Evolutionary conservation across 225 moss, liverwort and hornwort genomes (phyloP).

Genomic region (Polytrichum formosum): DNA sequence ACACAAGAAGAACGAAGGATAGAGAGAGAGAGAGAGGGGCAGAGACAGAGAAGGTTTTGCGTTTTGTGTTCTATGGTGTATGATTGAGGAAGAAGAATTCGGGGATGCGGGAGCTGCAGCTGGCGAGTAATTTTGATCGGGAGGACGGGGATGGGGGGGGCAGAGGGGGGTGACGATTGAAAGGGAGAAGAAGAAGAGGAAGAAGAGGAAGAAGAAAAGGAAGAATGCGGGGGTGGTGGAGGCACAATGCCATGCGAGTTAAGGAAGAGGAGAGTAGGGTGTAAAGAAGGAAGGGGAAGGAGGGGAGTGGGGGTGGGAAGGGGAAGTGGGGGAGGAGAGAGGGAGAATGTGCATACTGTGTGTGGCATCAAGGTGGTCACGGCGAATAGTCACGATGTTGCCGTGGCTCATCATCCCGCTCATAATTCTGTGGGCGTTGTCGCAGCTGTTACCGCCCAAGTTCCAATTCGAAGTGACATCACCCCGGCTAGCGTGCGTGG

Average conservation of each 20-base stretch:
- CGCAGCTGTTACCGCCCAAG: conserved; percentile 70
- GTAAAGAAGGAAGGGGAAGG: conserved; percentile 7
- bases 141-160: not conserved
- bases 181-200: not conserved
- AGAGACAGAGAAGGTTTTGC: not conserved
- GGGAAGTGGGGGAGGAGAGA: conserved; percentile 21
- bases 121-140: not conserved
- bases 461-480: conserved; percentile 86
- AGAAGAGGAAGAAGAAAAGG: not conserved
- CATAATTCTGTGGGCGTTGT: conserved; percentile 78
- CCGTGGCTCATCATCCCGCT: conserved; percentile 88
- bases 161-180: not conserved
- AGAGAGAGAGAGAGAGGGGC: not conserved
- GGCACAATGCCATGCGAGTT: no score
- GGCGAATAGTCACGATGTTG: conserved; percentile 87
- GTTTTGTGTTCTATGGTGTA: not conserved
- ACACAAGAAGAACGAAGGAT: not conserved
- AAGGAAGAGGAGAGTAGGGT: not conserved
- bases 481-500: conserved; percentile 80
- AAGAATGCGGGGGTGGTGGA: conserved; percentile 2
- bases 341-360: conserved; percentile 89
- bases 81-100: not conserved
- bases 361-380: conserved; percentile 90
- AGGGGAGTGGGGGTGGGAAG: conserved; percentile 16
- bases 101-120: not conserved